Conservation (phyloP, 257 asterid species). For the Vinca minor region DNA sequence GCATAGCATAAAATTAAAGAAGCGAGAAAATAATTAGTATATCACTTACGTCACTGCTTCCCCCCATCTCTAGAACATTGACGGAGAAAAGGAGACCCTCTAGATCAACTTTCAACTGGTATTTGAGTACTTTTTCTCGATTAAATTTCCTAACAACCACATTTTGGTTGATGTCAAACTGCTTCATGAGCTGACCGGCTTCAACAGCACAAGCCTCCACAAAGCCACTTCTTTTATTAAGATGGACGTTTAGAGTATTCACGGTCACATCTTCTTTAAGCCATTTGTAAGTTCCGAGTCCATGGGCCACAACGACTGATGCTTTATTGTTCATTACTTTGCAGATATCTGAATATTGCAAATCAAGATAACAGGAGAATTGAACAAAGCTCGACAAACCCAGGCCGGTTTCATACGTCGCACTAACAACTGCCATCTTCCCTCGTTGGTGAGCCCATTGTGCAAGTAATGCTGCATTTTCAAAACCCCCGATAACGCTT, state of each 20-base stretch:
- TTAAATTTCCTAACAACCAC: slow-evolving; percentile 40
- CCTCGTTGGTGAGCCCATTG: slow-evolving; percentile 93
- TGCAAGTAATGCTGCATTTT: slow-evolving; percentile 66
- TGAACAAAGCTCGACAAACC: slow-evolving; percentile 74
- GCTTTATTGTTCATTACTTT: slow-evolving; percentile 40
- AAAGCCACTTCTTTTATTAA: slow-evolving; percentile 38
- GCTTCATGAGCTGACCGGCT: slow-evolving; percentile 58
- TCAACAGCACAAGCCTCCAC: slow-evolving; percentile 56
- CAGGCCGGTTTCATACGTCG: slow-evolving; percentile 77
- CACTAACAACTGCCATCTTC: slow-evolving; percentile 73
- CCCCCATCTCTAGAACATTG: slow-evolving; percentile 61
- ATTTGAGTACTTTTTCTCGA: slow-evolving; percentile 35
- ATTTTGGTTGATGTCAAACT: slow-evolving; percentile 43
- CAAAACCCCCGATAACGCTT: slow-evolving; percentile 84
- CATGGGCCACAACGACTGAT: slow-evolving; percentile 45
- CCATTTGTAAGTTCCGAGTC: slow-evolving; percentile 94
- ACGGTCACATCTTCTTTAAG: slow-evolving; percentile 59
- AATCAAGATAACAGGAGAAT: slow-evolving; percentile 62
- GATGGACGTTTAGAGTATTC: slow-evolving; percentile 38
- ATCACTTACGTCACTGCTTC: slow-evolving; percentile 51
- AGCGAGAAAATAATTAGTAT: too few species aligned
- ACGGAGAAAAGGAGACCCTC: slow-evolving; percentile 40
- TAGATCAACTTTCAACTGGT: slow-evolving; percentile 41
- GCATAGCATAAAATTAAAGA: not conserved
- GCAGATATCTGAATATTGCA: slow-evolving; percentile 52